These are phyloP conservation scores for Ogataea thermomethanolica DNA, from an alignment of 805 yeast genomes.

Conservation along the genomic window DNA sequence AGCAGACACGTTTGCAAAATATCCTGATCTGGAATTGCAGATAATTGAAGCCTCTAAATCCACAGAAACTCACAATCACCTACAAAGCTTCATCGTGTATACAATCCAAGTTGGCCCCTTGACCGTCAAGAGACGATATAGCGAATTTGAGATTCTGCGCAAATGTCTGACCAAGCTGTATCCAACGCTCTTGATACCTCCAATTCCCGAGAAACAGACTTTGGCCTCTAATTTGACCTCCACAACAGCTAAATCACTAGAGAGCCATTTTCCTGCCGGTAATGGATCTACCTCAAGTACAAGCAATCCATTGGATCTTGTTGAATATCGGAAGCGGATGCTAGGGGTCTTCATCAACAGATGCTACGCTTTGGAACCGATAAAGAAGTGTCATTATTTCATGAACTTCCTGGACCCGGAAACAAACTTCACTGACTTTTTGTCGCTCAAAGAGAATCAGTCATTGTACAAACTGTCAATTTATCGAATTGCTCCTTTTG, in stretches of 20 bases:
- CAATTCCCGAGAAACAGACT: conserved; percentile 86
- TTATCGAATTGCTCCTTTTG: conserved; percentile 58
- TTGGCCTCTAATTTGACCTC: conserved; percentile 36
- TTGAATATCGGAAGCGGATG: conserved; percentile 69
- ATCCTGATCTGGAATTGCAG: conserved; percentile 15
- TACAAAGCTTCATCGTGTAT: conserved; percentile 65
- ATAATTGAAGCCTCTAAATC: conserved; percentile 85
- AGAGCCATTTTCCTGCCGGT: conserved; percentile 5
- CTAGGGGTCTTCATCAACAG: conserved; percentile 74
- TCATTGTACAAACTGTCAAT: conserved; percentile 47
- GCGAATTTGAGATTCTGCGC: conserved; percentile 86
- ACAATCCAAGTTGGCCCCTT: conserved; percentile 63
- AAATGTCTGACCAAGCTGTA: conserved; percentile 65
- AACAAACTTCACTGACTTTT: conserved; percentile 76
- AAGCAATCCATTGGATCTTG: conserved; percentile 17
- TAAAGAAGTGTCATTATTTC: conserved; percentile 60
- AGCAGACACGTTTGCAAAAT: conserved; percentile 20
- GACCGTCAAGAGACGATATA: conserved; percentile 76
- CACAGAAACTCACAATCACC: conserved; percentile 59
- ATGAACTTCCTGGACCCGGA: conserved; percentile 82
- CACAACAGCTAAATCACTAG: conserved; percentile 29
- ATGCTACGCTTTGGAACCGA: conserved; percentile 55
- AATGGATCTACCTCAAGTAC: background rate
- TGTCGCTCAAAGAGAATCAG: conserved; percentile 52
- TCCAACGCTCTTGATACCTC: conserved; percentile 85